Evolutionary conservation across 1,139 yeast species (phyloP), one percentile per base, ranked within the genome.

Genomic region (Suhomyces wounanorum): DNA sequence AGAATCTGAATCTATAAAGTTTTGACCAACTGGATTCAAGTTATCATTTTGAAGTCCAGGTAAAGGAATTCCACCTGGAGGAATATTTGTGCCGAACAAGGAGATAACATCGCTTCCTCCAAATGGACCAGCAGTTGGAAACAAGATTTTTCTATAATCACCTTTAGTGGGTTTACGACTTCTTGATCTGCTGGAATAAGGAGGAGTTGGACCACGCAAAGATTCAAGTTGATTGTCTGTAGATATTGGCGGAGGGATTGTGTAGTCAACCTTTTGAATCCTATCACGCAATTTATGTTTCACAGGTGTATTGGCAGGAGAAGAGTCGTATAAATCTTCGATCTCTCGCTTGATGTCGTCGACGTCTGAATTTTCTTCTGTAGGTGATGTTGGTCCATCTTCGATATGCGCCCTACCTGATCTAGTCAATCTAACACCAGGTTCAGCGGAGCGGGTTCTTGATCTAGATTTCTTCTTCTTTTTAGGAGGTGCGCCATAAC

Each of bases 71-170:
- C 79, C 81, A 1, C 78, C 77, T 0, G 80, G 77, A 9, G 86
- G 84, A 1, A 83, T 75, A 58, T 84, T 83, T 48, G 81, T 81
- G 1, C 92, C 92, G 65, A 88, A 87, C 38, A 89, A 75, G 0
- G 96, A 84, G 2, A 84, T 77, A 1, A 87, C 89, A 63, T 90
- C 96, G 56, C 91, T 85, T 30, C 98, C 98, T 26, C 97, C 97
- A 73, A 94, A 94, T 2, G 98, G 96, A 0, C 98, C 97, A n/a
- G 91, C 89, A 0, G 96, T 90, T n/a, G 97, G 96, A 61, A 87
- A 89, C 43, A 90, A 70, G 41, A 94, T 78, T 61, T 88, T 79
- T 46, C 87, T 66, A 54, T 71, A 73, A 37, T 79, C 79, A 44
- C 73, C 75, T 58, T 76, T 81, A 35, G 58, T 61, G 4, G 70